Evolutionary conservation across 169 alveolate genomes (phyloP).

Genomic region (Eimeria necatrix): DNA sequence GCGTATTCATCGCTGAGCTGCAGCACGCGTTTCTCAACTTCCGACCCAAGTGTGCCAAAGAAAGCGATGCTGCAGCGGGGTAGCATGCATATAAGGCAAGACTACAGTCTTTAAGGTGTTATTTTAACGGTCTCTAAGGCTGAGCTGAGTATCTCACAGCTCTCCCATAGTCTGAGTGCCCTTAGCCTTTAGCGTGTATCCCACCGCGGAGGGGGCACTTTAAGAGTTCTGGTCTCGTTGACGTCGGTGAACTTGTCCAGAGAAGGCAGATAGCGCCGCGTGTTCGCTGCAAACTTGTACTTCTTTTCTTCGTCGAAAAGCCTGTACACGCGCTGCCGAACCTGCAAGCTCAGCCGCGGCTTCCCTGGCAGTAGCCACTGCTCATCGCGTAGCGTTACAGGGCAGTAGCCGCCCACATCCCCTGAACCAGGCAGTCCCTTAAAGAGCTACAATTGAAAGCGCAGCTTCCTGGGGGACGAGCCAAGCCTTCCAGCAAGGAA

Average conservation of each 20-base stretch:
- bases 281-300: slow-evolving; percentile 61
- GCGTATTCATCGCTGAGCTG: slow-evolving; percentile 55
- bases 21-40: slow-evolving; percentile 43
- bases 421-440: slow-evolving; percentile 33
- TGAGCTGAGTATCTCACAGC: too few relatives aligned
- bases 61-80: slow-evolving; percentile 39
- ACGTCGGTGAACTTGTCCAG: slow-evolving; percentile 59
- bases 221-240: slow-evolving; percentile 40
- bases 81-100: not conserved
- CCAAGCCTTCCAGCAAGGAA: too few relatives aligned
- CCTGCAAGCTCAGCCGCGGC: slow-evolving; percentile 72
- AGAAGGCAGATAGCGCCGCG: slow-evolving; percentile 65
- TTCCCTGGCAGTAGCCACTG: slow-evolving; percentile 76
- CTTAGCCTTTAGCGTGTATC: not conserved
- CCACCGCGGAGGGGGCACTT: slow-evolving; percentile 73
- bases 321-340: slow-evolving; percentile 74
- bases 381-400: slow-evolving; percentile 76
- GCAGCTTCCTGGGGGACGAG: too few relatives aligned
- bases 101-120: not conserved
- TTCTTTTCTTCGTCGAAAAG: slow-evolving; percentile 37
- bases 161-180: too few relatives aligned
- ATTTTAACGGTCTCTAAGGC: too few relatives aligned
- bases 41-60: slow-evolving; percentile 61
- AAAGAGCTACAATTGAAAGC: not conserved
- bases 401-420: slow-evolving; percentile 77